Evolutionary conservation across 345 rosid species (phyloP).

Genomic region (Adansonia digitata): DNA sequence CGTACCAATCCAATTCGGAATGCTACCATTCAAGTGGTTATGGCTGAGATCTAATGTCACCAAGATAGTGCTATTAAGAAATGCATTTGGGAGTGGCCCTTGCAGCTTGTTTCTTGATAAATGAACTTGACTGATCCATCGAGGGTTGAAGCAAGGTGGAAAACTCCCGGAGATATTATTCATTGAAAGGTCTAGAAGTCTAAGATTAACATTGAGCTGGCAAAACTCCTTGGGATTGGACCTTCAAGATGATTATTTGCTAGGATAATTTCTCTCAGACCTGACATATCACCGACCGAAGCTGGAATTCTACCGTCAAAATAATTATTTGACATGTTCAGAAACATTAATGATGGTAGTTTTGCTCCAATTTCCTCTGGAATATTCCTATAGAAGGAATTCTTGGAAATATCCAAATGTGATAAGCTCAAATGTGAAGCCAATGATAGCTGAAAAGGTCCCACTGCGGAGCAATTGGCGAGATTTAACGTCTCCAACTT

Average conservation of each 20-base stretch:
- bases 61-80: background rate
- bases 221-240: background rate
- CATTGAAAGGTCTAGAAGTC: background rate
- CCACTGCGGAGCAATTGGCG: background rate
- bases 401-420: background rate
- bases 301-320: background rate
- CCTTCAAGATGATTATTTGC: background rate
- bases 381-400: background rate
- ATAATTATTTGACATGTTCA: background rate
- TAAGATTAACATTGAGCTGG: background rate
- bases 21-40: background rate
- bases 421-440: background rate
- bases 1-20: background rate
- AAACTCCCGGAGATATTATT: background rate
- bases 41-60: background rate
- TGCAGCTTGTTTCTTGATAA: background rate
- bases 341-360: background rate
- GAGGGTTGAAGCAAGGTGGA: background rate
- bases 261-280: background rate
- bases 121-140: background rate
- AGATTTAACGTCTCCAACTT: background rate
- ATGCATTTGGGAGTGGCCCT: background rate
- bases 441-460: background rate
- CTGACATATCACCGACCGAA: background rate
- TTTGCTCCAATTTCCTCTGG: background rate